Evolutionary conservation across 2,329 filamentous ascomycete genomes (phyloP).

Genomic region (Neonectria faginata): DNA sequence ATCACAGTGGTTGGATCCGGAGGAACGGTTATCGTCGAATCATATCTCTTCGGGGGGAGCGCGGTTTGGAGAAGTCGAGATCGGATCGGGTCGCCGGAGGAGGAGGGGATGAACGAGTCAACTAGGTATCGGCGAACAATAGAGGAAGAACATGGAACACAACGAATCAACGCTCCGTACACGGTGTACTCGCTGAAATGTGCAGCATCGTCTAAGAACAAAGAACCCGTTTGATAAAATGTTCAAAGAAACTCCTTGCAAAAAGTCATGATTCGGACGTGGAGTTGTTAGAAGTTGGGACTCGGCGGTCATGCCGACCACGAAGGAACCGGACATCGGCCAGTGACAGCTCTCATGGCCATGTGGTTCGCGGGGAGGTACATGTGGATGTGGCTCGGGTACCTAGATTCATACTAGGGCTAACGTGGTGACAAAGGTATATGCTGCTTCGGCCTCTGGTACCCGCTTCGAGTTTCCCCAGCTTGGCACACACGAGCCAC

Average conservation of each 20-base stretch:
- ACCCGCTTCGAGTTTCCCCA: slow-evolving; percentile 22
- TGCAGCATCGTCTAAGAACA: slow-evolving; percentile 33
- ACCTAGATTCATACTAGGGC: slow-evolving; percentile 3
- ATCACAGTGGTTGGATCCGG: slow-evolving; percentile 33
- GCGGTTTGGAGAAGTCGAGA: slow-evolving; percentile 9
- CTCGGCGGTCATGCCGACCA: slow-evolving; percentile 31
- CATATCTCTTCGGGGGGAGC: slow-evolving; percentile 27
- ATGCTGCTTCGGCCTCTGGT: slow-evolving; percentile 14
- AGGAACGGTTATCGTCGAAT: slow-evolving; percentile 22
- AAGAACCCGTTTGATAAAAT: slow-evolving; percentile 25
- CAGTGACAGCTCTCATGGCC: slow-evolving; percentile 29
- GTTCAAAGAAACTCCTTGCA: slow-evolving; percentile 26
- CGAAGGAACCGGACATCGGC: slow-evolving; percentile 37
- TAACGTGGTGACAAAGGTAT: slow-evolving; percentile 16
- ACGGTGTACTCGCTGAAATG: slow-evolving; percentile 23
- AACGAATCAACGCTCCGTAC: slow-evolving; percentile 35
- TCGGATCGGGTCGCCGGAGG: slow-evolving; percentile 16
- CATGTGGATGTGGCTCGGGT: slow-evolving; percentile 5
- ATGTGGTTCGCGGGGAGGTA: slow-evolving; percentile 40
- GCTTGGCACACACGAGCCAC: slow-evolving; percentile 38
- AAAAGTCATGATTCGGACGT: slow-evolving; percentile 27
- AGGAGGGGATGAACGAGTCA: slow-evolving; percentile 11
- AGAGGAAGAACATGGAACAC: slow-evolving; percentile 24
- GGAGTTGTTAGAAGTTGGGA: slow-evolving; percentile 32
- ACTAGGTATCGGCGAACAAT: slow-evolving; percentile 6